A percentile compares a stretch with the other conserved stretches of the same genome.
phyloP scores from a whole-genome alignment of 139 green algal genomes.

The Chlamydomonas sp. region DNA sequence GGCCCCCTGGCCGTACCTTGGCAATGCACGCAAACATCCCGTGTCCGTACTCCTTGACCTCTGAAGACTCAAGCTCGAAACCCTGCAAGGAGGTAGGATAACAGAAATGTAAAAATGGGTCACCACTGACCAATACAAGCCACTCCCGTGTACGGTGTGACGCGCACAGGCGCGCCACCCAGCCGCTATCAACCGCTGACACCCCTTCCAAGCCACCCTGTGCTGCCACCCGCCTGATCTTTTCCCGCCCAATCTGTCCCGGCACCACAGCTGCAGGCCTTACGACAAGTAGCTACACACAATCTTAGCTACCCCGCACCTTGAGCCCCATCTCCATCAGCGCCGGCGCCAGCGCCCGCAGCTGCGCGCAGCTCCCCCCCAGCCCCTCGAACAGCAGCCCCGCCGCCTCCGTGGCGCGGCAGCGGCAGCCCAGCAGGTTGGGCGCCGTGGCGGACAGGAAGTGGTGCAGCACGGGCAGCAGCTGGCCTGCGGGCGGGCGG shows the following conservation, averaged over 20 bases:
- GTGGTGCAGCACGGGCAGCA: constrained; percentile 64
- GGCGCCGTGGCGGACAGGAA: constrained; percentile 66
- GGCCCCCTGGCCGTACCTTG: constrained; percentile 24
- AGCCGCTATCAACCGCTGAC: no score
- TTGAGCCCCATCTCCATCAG: constrained; percentile 61
- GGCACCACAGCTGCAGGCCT: neutral
- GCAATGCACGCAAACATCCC: constrained; percentile 65
- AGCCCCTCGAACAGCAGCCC: constrained; percentile 65
- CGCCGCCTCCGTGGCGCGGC: constrained; percentile 71
- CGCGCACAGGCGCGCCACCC: no score
- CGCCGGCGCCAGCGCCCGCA: constrained; percentile 43
- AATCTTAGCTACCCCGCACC: constrained; percentile 19
- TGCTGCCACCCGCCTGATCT: no score
- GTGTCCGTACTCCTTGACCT: constrained; percentile 83
- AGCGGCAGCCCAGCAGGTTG: constrained; percentile 63
- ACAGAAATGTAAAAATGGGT: neutral
- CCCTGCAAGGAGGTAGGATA: constrained; percentile 17
- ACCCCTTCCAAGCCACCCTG: no score
- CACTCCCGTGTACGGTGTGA: no score
- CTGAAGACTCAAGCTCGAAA: constrained; percentile 54
- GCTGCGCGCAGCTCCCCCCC: neutral
- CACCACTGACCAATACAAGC: neutral
- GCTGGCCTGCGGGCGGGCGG: constrained; percentile 22
- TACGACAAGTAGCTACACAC: neutral
- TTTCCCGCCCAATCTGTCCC: no score